These are phyloP conservation scores for Daedaleopsis nitida DNA, from an alignment of 768 basidiomycete genomes.

Conservation along the genomic window DNA sequence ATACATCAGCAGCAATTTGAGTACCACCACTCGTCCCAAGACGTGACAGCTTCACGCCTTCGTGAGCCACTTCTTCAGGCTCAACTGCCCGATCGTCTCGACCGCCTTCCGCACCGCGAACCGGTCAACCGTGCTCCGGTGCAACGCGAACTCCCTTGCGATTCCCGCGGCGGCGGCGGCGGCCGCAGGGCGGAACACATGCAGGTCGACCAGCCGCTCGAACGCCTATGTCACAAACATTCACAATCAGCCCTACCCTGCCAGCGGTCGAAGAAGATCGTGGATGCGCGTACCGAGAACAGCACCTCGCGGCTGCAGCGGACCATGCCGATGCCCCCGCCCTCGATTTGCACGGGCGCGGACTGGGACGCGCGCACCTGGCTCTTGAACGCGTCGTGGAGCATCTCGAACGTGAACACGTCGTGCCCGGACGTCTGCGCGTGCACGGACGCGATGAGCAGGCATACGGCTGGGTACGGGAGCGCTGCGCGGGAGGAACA, in stretches of 20 bases:
- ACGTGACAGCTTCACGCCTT: conserved; percentile 38
- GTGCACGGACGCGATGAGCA: conserved; percentile 86
- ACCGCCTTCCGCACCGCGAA: conserved; percentile 69
- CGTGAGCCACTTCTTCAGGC: conserved; percentile 76
- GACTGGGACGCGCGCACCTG: conserved; percentile 72
- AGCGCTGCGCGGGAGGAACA: conserved; percentile 40
- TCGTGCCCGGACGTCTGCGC: conserved; percentile 74
- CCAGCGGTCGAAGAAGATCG: not conserved
- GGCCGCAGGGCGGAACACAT: conserved; percentile 56
- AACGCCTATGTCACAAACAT: conserved; percentile 58
- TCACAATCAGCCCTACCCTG: not conserved
- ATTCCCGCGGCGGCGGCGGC: conserved; percentile 50
- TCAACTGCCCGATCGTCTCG: conserved; percentile 65
- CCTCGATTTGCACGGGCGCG: conserved; percentile 74
- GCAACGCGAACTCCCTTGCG: conserved; percentile 73
- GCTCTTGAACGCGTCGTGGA: conserved; percentile 75
- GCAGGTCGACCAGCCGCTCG: conserved; percentile 60
- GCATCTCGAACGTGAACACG: conserved; percentile 88
- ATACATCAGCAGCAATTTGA: too few species aligned
- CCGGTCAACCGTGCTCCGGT: conserved; percentile 65
- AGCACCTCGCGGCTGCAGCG: conserved; percentile 65
- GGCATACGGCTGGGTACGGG: conserved; percentile 77
- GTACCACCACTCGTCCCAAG: too few species aligned
- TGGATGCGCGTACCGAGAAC: conserved; percentile 53
- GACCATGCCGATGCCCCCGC: conserved; percentile 75